Base-by-base conservation (phyloP, 768 basidiomycete genomes). In the Calocera cornea region DNA sequence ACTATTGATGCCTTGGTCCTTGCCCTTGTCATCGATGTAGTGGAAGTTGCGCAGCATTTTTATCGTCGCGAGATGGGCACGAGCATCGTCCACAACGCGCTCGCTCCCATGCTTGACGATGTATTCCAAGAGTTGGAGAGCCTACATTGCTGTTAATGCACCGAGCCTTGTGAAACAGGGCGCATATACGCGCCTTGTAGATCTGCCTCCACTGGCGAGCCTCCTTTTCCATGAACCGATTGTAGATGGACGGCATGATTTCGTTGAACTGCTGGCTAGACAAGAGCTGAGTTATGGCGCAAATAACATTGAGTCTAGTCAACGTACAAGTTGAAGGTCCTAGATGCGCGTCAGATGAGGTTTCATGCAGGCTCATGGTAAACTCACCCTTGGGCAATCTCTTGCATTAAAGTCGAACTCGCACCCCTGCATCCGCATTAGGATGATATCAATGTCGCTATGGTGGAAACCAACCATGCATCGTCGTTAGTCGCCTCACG, bases 31-130 rank as follows among this genome's bases (percentile, higher is more conserved):
- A 71, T 99, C 97, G 67, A 97, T 91, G 76, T 97, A 97, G 75
- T 98, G 95, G 79, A 99, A 99, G 73, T 88, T 97, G 67, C 94
- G 81, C 12, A 98, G 84, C 92, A 98, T 97, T 79, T 98, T 98
- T 72, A 99, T 83, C 22, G 95, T 95, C 31, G 92, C 89, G 31
- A 97, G 81, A 76, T 98, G 97, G 0, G 92, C 89, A 65, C 97
- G 84, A 1, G 95, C 92, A 77, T 99, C 97, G 74, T 99, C 97
- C 19, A 99, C 92, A 12, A 98, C 95, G 41, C 97, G 88, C 75
- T 99, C 97, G 33, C 91, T 93, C 19, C 97, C 97, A 71, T 98
- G 90, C 77, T 97, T 99, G 76, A 98, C 82, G 64, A 99, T 84
- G 76, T 97, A 99, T 77, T 98, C 95, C 44, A 97, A 83, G 5